Percentiles rank a stretch among this genome's conserved stretches.
These are phyloP conservation scores for Claviceps pusilla DNA, from an alignment of 2,329 filamentous ascomycete genomes.

Conservation along the genomic window DNA sequence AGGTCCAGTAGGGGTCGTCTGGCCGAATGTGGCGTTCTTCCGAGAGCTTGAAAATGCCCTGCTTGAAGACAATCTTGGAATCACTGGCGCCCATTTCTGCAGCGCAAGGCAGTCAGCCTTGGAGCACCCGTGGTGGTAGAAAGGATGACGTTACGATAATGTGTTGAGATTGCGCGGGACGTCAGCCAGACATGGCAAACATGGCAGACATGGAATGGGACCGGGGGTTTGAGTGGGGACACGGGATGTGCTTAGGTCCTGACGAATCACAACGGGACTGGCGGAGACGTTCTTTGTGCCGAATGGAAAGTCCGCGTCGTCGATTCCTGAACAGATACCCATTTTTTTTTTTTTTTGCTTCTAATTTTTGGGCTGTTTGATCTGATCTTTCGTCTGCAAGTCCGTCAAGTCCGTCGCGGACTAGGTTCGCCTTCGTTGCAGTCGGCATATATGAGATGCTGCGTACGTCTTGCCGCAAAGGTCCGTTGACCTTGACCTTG, in stretches of 20 bases:
- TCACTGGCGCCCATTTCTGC: constrained; percentile 82
- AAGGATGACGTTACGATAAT: constrained; percentile 5
- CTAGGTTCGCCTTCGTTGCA: background rate
- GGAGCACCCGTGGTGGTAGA: constrained; percentile 4
- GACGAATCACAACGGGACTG: background rate
- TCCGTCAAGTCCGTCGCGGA: background rate
- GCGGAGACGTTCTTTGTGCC: background rate
- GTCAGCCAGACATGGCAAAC: background rate
- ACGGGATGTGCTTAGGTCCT: background rate
- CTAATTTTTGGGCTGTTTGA: too few relatives aligned
- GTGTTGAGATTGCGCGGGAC: background rate
- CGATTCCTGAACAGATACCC: background rate
- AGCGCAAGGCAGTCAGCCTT: constrained; percentile 11
- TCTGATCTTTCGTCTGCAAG: background rate
- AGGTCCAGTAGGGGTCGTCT: constrained; percentile 84
- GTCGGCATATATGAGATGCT: constrained; percentile 14
- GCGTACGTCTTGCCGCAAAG: constrained; percentile 11
- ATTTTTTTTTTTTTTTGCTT: background rate
- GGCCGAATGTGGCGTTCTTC: constrained; percentile 77
- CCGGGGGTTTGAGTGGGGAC: background rate
- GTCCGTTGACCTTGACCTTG: constrained; percentile 7
- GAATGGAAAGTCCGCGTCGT: background rate
- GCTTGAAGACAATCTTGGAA: constrained; percentile 97
- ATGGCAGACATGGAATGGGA: background rate
- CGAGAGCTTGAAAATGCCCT: constrained; percentile 93